Evolutionary conservation across 31 red algal species (phyloP).

Genomic region (Odonthalia washingtoniensis): DNA sequence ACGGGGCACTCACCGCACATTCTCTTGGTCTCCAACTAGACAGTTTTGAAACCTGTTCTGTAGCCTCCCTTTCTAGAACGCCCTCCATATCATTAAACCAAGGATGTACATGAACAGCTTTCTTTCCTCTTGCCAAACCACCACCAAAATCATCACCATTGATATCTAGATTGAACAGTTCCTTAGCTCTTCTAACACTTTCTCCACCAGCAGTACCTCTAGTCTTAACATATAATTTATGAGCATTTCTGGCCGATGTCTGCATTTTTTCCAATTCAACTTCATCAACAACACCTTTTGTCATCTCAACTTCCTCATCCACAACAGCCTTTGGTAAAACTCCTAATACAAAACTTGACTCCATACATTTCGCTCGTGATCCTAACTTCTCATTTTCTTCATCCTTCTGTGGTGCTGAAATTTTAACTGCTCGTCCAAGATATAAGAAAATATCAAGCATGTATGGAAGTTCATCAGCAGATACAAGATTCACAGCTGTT

Average conservation of each 20-base stretch:
- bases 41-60: conserved; percentile 49
- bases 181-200: conserved; percentile 73
- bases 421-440: conserved; percentile 55
- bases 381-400: conserved; percentile 1
- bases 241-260: conserved; percentile 75
- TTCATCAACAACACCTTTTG: conserved; percentile 21
- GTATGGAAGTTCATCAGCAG: conserved; percentile 90
- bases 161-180: conserved; percentile 33
- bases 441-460: conserved; percentile 90
- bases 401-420: conserved; percentile 23
- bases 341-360: conserved; percentile 71
- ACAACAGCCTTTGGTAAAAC: conserved; percentile 68
- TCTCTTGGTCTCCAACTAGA: conserved; percentile 72
- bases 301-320: conserved; percentile 79
- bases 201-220: conserved; percentile 78
- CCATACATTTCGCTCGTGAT: conserved; percentile 53
- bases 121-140: conserved; percentile 32
- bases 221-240: conserved; percentile 82
- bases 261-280: conserved; percentile 69
- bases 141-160: too few species aligned
- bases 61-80: conserved; percentile 30
- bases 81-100: conserved; percentile 73
- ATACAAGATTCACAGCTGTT: conserved; percentile 72
- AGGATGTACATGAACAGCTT: conserved; percentile 63
- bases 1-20: conserved; percentile 55